phyloP scores from a whole-genome alignment of 768 basidiomycete genomes.

The Crucibulum laeve region DNA sequence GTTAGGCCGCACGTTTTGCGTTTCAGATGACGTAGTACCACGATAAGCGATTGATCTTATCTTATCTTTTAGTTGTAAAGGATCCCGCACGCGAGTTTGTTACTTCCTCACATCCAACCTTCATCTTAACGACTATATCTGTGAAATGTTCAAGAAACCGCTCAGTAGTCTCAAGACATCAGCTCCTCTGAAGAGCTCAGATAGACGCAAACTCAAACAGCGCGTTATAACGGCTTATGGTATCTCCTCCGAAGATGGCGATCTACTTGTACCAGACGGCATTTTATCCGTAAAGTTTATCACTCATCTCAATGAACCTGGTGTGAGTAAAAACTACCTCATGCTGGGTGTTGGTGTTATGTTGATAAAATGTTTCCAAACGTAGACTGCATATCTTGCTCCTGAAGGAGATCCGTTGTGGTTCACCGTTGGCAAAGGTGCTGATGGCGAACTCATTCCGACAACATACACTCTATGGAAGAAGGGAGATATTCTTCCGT shows the following conservation, averaged over 20 bases:
- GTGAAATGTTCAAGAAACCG: slow-evolving; percentile 76
- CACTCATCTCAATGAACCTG: slow-evolving; percentile 60
- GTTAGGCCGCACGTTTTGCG: too few species aligned
- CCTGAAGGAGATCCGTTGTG: slow-evolving; percentile 71
- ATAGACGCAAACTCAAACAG: slow-evolving; percentile 67
- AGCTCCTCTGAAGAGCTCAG: slow-evolving; percentile 70
- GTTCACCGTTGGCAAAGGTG: slow-evolving; percentile 69
- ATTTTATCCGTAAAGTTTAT: slow-evolving; percentile 63
- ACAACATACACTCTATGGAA: slow-evolving; percentile 84
- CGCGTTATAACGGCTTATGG: slow-evolving; percentile 45
- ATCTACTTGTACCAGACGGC: slow-evolving; percentile 71
- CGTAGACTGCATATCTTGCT: slow-evolving; percentile 60
- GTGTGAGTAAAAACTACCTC: slow-evolving; percentile 38
- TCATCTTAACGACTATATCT: background rate
- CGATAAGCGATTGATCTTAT: background rate
- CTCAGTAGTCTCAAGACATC: slow-evolving; percentile 66
- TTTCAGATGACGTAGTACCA: too few species aligned
- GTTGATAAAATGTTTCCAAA: slow-evolving; percentile 2
- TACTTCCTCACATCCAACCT: background rate
- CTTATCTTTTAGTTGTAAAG: background rate
- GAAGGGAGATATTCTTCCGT: slow-evolving; percentile 60
- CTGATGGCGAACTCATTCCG: slow-evolving; percentile 69
- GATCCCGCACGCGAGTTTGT: background rate
- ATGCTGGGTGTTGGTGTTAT: background rate
- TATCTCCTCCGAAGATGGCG: slow-evolving; percentile 53